Evolutionary conservation across 2,329 filamentous ascomycete species (phyloP), one percentile per base, ranked within the genome.

Genomic region (Leptographium wingfieldii): DNA sequence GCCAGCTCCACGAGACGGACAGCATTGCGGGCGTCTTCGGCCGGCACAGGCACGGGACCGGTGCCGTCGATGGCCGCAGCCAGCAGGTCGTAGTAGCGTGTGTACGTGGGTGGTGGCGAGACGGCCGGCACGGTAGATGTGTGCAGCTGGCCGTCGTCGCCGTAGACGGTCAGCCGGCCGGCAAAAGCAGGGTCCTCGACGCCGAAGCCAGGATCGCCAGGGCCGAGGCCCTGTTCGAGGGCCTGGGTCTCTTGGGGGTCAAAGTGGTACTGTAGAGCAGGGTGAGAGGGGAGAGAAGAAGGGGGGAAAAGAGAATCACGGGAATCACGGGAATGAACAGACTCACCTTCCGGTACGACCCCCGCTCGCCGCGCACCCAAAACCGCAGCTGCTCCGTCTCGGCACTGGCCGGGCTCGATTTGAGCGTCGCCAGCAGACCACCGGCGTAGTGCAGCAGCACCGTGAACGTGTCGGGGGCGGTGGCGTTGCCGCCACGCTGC

Each of bases 211-310:
- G 76, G 69, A 60, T 88, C 83, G 0, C 78, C 77, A 7, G 84
- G 83, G 69, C 77, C 79, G 65, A 81, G 71, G 10, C 88, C 88
- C 2, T 73, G 54, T 3, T 57, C 76, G 69, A 81, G 81, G 58
- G 92, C 78, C 70, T 90, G 86, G 60, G 85, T 82, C 73, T 94
- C 89, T 71, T 92, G 88, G 1, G 83, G 75, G 69, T 94, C 89
- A 2, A 92, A 76, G 74, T 82, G 86, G 72, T 86, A 92, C 56
- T 40, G 38, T 4, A 16, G 5, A 38, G 9, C 9, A 5, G 10
- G 12, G 38, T 14, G 14, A 40, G 38, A 40, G 5, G 38, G 14
- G 38, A 40, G 14, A 40, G 38, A 16, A 31, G 31, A 31, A 31
- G 31, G 31, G 31, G 38, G 16, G 38, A 5, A 40, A 16, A 16